phyloP scores from a whole-genome alignment of 1,139 yeast species.

The Diutina sp. region DNA sequence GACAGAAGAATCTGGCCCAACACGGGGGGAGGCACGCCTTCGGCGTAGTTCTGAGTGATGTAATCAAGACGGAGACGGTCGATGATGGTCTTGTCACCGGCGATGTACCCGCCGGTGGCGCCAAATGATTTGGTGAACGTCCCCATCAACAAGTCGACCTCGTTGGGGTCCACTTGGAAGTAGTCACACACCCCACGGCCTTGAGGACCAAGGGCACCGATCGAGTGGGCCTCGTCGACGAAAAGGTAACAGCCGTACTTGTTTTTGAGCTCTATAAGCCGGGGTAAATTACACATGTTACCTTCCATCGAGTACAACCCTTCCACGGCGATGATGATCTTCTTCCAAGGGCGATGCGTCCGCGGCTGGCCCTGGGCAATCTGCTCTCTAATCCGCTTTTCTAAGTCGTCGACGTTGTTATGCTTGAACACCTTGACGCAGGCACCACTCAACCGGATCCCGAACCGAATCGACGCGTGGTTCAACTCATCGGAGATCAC shows the following conservation, averaged over 20 bases:
- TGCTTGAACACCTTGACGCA: slow-evolving; percentile 88
- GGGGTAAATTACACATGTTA: slow-evolving; percentile 79
- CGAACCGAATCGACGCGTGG: slow-evolving; percentile 93
- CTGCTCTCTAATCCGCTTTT: slow-evolving; percentile 68
- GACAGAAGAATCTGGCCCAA: slow-evolving; percentile 80
- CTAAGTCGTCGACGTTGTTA: slow-evolving; percentile 77
- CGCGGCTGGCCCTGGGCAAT: slow-evolving; percentile 96
- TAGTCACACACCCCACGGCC: slow-evolving; percentile 96
- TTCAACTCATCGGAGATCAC: slow-evolving; percentile 90
- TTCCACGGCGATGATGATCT: slow-evolving; percentile 85
- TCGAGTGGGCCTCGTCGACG: slow-evolving; percentile 96
- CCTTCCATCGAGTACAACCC: slow-evolving; percentile 99
- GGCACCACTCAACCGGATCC: slow-evolving; percentile 87
- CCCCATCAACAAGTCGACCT: slow-evolving; percentile 88
- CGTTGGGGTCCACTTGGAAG: slow-evolving; percentile 63
- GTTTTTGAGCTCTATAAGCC: slow-evolving; percentile 57
- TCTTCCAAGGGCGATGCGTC: slow-evolving; percentile 95
- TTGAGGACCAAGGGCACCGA: slow-evolving; percentile 91
- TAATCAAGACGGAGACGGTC: slow-evolving; percentile 65
- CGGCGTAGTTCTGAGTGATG: slow-evolving; percentile 68
- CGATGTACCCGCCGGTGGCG: slow-evolving; percentile 95
- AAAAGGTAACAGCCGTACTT: slow-evolving; percentile 83
- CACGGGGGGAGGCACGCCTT: slow-evolving; percentile 83
- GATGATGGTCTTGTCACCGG: slow-evolving; percentile 56
- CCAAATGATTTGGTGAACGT: slow-evolving; percentile 96